phyloP scores from a whole-genome alignment of 2,329 filamentous ascomycete genomes.

The Trichoderma simmonsii region DNA sequence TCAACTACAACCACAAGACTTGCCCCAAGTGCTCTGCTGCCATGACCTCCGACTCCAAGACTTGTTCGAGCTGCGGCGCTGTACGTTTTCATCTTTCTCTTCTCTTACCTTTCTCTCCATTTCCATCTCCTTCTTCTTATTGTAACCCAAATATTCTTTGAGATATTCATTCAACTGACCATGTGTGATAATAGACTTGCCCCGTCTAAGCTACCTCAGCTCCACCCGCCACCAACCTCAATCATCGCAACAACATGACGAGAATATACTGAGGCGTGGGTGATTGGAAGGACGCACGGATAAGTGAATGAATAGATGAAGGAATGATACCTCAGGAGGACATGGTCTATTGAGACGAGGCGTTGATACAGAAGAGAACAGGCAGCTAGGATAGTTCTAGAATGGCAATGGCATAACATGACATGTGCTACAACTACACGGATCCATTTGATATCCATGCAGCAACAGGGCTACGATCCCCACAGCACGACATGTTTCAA shows the following conservation, averaged over 20 bases:
- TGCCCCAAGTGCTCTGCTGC: constrained; percentile 58
- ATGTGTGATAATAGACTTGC: constrained; percentile 30
- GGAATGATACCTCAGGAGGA: background rate
- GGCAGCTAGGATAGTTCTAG: background rate
- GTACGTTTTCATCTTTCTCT: constrained; percentile 39
- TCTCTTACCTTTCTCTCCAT: background rate
- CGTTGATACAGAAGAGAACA: background rate
- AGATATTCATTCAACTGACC: background rate
- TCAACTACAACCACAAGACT: constrained; percentile 36
- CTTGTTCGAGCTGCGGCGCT: constrained; percentile 54
- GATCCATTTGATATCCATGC: background rate
- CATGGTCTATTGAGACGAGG: background rate
- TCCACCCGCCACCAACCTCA: background rate
- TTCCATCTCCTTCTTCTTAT: background rate
- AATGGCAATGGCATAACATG: background rate
- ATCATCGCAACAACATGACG: background rate
- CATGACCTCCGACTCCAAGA: constrained; percentile 47
- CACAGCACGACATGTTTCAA: background rate
- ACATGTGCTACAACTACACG: background rate
- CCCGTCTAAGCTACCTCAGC: constrained; percentile 27
- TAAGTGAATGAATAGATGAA: background rate
- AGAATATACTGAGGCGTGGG: background rate
- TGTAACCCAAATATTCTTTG: too few relatives aligned
- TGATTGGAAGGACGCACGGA: background rate
- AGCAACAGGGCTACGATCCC: background rate